Evolutionary conservation across 768 basidiomycete genomes (phyloP).

Genomic region (Mycena sanguinolenta): DNA sequence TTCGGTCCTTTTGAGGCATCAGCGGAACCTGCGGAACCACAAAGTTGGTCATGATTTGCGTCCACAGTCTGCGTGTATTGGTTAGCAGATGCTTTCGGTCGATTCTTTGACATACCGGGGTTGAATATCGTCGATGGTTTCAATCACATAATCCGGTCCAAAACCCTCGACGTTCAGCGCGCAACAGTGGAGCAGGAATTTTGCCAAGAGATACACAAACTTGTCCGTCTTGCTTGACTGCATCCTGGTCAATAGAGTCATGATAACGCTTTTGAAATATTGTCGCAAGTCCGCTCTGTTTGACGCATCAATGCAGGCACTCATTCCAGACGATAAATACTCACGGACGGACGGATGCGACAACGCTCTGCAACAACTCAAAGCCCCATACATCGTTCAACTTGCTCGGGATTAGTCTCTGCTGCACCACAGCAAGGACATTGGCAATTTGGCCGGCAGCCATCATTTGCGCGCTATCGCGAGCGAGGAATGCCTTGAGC

Average conservation of each 20-base stretch:
- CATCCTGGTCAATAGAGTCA: slow-evolving; percentile 87
- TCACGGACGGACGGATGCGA: slow-evolving; percentile 81
- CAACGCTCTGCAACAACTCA: slow-evolving; percentile 85
- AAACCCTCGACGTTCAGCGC: slow-evolving; percentile 82
- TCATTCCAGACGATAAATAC: slow-evolving; percentile 45
- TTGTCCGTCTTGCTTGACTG: slow-evolving; percentile 91
- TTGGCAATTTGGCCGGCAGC: slow-evolving; percentile 78
- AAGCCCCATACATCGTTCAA: slow-evolving; percentile 93
- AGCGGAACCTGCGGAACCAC: slow-evolving; percentile 86
- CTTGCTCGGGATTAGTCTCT: slow-evolving; percentile 89
- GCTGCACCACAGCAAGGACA: slow-evolving; percentile 90
- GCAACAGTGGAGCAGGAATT: slow-evolving; percentile 82
- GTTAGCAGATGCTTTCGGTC: slow-evolving; percentile 10
- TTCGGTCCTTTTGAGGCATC: slow-evolving; percentile 86
- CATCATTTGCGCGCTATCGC: slow-evolving; percentile 78
- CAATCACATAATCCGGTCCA: slow-evolving; percentile 83
- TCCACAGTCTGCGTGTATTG: slow-evolving; percentile 68
- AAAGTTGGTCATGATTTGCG: slow-evolving; percentile 81
- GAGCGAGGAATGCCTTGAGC: slow-evolving; percentile 83
- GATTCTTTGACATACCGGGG: slow-evolving; percentile 64
- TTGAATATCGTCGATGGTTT: slow-evolving; percentile 87
- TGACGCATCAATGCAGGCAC: slow-evolving; percentile 8
- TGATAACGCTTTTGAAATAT: slow-evolving; percentile 80
- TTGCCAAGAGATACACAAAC: slow-evolving; percentile 85
- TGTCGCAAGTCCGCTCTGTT: slow-evolving; percentile 73